Base-by-base conservation (phyloP, 148 eudicot genomes). In the Limonium bicolor region DNA sequence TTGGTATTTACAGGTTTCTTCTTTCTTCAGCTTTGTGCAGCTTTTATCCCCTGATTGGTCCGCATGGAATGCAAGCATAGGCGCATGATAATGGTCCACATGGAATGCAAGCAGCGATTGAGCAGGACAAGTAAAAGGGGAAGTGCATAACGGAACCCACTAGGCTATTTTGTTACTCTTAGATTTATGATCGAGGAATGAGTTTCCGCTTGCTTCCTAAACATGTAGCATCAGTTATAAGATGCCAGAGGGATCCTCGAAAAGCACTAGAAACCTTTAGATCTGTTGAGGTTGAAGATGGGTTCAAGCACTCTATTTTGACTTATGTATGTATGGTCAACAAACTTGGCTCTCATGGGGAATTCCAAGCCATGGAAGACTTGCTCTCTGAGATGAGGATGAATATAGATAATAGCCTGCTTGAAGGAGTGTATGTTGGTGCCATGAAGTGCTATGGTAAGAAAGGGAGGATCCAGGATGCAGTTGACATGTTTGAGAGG, bases 401-500 rank as follows among this genome's bases (percentile, higher is more conserved):
- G 28, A 64, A 70, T 56, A 30, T 83, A 12, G 79, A 79, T 58
- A 74, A 54, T 67, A 16, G 52, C 48, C 64, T 68, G 49, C 51
- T 83, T 23, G 97, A 88, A 60, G 84, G 92, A 20, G 82, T 80
- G 54, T 88, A 88, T 61, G 59, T 88, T 44, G 68, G 74, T 53
- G 92, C 74, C 10, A 88, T 88, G 77, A 83, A 71, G 53, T 65
- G 25, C 59, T 88, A 88, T 49, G 97, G 97, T n/a, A 77, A 55
- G 68, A 77, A 67, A 60, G 67, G 66, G 55, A 76, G 68, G 54
- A 58, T 88, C 54, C 93, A 88, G 55, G 84, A 77, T 49, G 94
- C 97, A 1, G 86, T 84, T 21, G 53, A 83, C 45, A 65, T 84
- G 60, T 88, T 88, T 69, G 97, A 88, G 60, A 84, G 83, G 70